Evolutionary conservation across 768 basidiomycete species (phyloP), one percentile per base, ranked within the genome.

Genomic region (Cantharellus anzutake): DNA sequence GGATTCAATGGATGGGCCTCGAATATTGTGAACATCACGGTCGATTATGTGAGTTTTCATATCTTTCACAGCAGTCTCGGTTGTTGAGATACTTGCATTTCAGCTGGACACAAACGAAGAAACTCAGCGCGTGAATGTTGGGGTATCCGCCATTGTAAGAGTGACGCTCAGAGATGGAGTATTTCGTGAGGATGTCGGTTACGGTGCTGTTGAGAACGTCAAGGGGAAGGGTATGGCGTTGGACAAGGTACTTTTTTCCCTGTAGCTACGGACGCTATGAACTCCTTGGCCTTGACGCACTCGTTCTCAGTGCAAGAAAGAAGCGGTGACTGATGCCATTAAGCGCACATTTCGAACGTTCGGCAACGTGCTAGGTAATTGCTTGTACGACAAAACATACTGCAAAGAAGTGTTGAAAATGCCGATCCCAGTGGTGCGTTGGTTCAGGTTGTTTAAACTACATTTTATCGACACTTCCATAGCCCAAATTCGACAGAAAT

Each of bases 1-100:
- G 94, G 94, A 1, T 97, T 91, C 74, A 90, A 98, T 63, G 96
- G 93, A 35, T 93, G 91, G 93, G 86, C 84, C 62, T 86, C 88
- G 1, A 84, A 70, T 55, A 74, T 94, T 53, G 78, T 86, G 62
- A 86, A 68, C 59, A 70, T 96, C 41, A 79, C 80, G 4, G 86
- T 82, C 34, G 67, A 70, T 63, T 69, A 65, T 64, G 67, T 69
- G 53, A 29, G 66, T 62, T 5, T 20, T 41, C 16, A 29, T 29
- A 11, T 48, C 59, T 11, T 14, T 40, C 38, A 37, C 40, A 16
- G 16, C 20, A 4, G 7, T 57, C 37, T 35, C 40, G 44, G 29
- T 11, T 11, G 11, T 48, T 29, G 44, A 48, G 44, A 11, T 48
- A 11, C 44, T 11, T 11, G 39, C 39, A 50, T 14, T n/a, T 42